phyloP scores from a whole-genome alignment of 1,139 yeast species.

The Groenewaldozyma auringiensis region DNA sequence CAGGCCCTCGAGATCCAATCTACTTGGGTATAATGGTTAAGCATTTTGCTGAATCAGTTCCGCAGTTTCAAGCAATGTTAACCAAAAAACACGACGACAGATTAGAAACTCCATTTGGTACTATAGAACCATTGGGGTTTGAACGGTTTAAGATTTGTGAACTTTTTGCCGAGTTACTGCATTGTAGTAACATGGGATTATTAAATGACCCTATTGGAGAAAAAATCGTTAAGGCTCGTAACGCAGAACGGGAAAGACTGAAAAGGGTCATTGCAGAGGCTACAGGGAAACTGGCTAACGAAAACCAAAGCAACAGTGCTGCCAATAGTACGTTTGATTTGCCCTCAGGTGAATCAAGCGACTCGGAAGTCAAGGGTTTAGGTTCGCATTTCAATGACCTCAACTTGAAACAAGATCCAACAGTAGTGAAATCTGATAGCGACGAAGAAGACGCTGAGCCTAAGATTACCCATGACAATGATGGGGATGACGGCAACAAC shows the following conservation, averaged over 20 bases:
- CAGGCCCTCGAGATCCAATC: slow-evolving; percentile 89
- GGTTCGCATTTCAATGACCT: slow-evolving; percentile 7
- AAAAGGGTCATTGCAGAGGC: slow-evolving; percentile 29
- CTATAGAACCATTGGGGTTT: slow-evolving; percentile 84
- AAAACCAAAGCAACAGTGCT: slow-evolving; percentile 15
- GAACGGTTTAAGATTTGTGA: slow-evolving; percentile 95
- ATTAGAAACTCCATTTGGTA: slow-evolving; percentile 65
- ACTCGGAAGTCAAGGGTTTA: slow-evolving; percentile 1
- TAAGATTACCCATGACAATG: background rate
- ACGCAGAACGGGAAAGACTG: slow-evolving; percentile 50
- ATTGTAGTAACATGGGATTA: slow-evolving; percentile 94
- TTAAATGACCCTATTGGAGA: slow-evolving; percentile 82
- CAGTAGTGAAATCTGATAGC: background rate
- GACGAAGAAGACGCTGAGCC: background rate
- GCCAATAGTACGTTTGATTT: slow-evolving; percentile 4
- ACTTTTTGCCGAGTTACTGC: slow-evolving; percentile 85
- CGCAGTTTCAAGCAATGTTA: slow-evolving; percentile 56
- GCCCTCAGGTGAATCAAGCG: slow-evolving; percentile 8
- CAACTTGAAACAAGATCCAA: slow-evolving; percentile 7
- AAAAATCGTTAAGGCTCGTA: slow-evolving; percentile 68
- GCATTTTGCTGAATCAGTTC: slow-evolving; percentile 70
- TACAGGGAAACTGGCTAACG: slow-evolving; percentile 18
- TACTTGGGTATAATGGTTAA: slow-evolving; percentile 81
- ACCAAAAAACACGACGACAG: slow-evolving; percentile 30
- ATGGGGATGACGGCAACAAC: slow-evolving; percentile 2